Conservation (phyloP, 768 basidiomycete species). For the Tephrocybe sp. region DNA sequence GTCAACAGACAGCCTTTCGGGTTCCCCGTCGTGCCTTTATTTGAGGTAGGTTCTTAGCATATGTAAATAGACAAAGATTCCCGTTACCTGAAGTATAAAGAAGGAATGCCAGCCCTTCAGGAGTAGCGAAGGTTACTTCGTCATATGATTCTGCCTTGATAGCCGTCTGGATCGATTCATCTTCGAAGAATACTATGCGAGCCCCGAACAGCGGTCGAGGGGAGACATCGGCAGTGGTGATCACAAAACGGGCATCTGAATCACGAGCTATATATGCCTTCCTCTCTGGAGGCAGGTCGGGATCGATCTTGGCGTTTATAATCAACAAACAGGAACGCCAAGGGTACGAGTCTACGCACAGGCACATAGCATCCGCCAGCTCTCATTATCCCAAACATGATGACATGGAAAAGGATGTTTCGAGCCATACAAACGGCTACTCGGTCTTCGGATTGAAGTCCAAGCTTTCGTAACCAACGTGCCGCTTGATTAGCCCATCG, state of each 20-base stretch:
- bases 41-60: not conserved
- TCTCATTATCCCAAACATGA: constrained; percentile 41
- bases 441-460: constrained; percentile 34
- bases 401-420: constrained; percentile 37
- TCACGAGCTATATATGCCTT: constrained; percentile 43
- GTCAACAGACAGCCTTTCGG: constrained; percentile 49
- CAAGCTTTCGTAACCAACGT: constrained; percentile 34
- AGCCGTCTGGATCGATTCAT: constrained; percentile 19
- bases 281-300: constrained; percentile 43
- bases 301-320: constrained; percentile 39
- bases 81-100: constrained; percentile 47
- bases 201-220: constrained; percentile 21
- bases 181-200: constrained; percentile 23
- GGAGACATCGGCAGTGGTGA: constrained; percentile 27
- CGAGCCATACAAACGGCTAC: constrained; percentile 46
- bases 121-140: constrained; percentile 25
- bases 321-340: not conserved
- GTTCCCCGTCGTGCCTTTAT: constrained; percentile 45
- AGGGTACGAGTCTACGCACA: constrained; percentile 24
- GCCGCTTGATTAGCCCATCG: constrained; percentile 36
- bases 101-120: constrained; percentile 37
- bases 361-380: constrained; percentile 53
- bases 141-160: constrained; percentile 26
- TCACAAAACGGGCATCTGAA: constrained; percentile 37
- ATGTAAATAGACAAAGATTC: not conserved